Percentiles rank a stretch among this genome's conserved stretches.
These are phyloP conservation scores for Monilinia laxa DNA, from an alignment of 2,329 filamentous ascomycete genomes.

Conservation along the genomic window DNA sequence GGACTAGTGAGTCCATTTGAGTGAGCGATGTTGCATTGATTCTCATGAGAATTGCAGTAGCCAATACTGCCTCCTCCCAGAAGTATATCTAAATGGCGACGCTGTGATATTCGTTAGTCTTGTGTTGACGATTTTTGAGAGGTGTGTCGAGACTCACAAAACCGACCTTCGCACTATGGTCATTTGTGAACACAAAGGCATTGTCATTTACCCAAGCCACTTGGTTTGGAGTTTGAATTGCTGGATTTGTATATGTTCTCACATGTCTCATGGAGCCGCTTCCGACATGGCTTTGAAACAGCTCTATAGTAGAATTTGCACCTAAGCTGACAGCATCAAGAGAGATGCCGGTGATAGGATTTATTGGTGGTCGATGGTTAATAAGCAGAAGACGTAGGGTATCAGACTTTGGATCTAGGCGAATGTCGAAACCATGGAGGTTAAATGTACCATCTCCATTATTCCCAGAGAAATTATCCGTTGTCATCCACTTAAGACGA, in stretches of 20 bases:
- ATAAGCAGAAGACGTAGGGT: slow-evolving; percentile 40
- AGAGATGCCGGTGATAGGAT: slow-evolving; percentile 37
- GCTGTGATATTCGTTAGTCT: slow-evolving; percentile 25
- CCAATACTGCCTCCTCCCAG: slow-evolving; percentile 39
- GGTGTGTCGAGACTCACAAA: slow-evolving; percentile 28
- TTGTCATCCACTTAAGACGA: slow-evolving; percentile 31
- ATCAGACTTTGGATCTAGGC: slow-evolving; percentile 31
- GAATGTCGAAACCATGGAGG: slow-evolving; percentile 41
- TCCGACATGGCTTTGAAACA: slow-evolving; percentile 38
- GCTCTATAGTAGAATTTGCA: slow-evolving; percentile 43
- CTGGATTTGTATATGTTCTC: slow-evolving; percentile 38
- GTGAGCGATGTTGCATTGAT: slow-evolving; percentile 37
- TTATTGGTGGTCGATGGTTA: slow-evolving; percentile 41
- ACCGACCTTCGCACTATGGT: slow-evolving; percentile 40
- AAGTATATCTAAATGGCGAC: slow-evolving; percentile 35
- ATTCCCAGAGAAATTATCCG: slow-evolving; percentile 33
- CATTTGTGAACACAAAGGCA: slow-evolving; percentile 43
- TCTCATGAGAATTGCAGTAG: slow-evolving; percentile 35
- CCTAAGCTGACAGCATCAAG: slow-evolving; percentile 40
- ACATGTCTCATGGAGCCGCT: slow-evolving; percentile 39
- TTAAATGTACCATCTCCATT: slow-evolving; percentile 38
- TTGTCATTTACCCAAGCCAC: slow-evolving; percentile 41
- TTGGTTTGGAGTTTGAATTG: slow-evolving; percentile 42
- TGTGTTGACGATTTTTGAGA: not conserved
- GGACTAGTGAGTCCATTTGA: slow-evolving; percentile 36